Evolutionary conservation across 768 basidiomycete genomes (phyloP).

Genomic region (Hemileccinum rubropunctum): DNA sequence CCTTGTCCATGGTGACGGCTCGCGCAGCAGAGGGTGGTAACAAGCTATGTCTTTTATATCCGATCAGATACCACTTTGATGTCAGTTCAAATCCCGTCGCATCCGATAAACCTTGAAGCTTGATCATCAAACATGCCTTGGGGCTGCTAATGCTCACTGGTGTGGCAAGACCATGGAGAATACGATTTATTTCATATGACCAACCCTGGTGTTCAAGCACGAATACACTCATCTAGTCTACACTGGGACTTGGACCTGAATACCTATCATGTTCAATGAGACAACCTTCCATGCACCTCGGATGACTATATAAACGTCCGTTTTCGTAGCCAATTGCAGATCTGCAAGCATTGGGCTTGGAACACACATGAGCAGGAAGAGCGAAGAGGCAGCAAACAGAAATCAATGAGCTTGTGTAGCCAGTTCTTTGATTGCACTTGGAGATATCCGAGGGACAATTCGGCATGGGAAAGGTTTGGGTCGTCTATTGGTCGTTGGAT

Average conservation of each 20-base stretch:
- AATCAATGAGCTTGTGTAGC: slow-evolving; percentile 7
- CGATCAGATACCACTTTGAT: slow-evolving; percentile 16
- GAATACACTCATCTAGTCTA: no score
- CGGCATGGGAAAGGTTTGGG: slow-evolving; percentile 22
- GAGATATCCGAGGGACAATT: slow-evolving; percentile 17
- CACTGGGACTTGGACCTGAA: background rate
- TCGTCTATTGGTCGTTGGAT: slow-evolving; percentile 13
- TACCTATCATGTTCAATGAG: background rate
- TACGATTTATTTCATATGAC: no score
- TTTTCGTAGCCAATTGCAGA: background rate
- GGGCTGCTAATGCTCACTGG: no score
- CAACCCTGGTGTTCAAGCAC: no score
- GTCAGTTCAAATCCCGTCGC: background rate
- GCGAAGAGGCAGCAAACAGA: background rate
- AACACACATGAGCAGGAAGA: background rate
- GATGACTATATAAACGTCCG: background rate
- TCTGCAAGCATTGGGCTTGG: background rate
- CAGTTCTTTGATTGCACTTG: slow-evolving; percentile 8
- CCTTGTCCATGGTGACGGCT: slow-evolving; percentile 21
- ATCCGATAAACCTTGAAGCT: no score
- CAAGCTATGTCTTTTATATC: slow-evolving; percentile 8
- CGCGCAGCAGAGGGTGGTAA: background rate
- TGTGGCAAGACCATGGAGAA: no score
- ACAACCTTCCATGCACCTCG: background rate
- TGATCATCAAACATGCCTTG: no score